Evolutionary conservation across 371 early-diverging fungal species (phyloP), one percentile per base, ranked within the genome.

Genomic region (Capniomyces stellatus): DNA sequence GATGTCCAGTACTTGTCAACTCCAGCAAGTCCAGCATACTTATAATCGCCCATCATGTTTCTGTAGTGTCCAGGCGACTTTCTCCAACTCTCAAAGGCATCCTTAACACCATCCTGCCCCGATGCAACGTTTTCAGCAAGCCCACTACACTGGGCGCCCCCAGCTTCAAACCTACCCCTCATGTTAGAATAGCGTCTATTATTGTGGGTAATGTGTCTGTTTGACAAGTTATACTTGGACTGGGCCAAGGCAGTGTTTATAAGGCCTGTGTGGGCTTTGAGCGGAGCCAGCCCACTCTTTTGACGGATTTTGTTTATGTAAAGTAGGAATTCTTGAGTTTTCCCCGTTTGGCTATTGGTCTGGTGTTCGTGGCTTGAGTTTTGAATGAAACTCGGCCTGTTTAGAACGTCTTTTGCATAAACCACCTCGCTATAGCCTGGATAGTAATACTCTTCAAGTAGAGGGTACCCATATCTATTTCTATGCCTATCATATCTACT

Each of bases 91-190:
- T 43, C n/a, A 62, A 73, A 63, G 12, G 62, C 74, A 10, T 44
- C 46, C 3, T 40, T 28, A 2, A 63, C 58, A 28, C 46, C 44
- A 24, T 42, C 23, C 29, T 69, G 62, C 52, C 63, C 61, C 49
- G 49, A 60, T 27, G 73, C 73, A 19, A 73, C 70, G 61, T 73
- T 73, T 58, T 73, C 73, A 6, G 62, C 71, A 4, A 56, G 51
- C 2, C 49, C 59, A 35, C 1, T 6, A 62, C 68, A 63, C 8
- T 40, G 19, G 21, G 64, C 49, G 29, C 29, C 49, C 18, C 15
- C 3, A 23, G 27, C 49, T 23, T 23, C 27, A 25, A 23, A 49
- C 8, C 49, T 3, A 3, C 18, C 8, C 8, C 19, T 15, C 3
- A 49, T 8, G 13, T 28, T 28, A 10, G 23, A 18, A 29, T 49